Evolutionary conservation across 371 early-diverging fungal genomes (phyloP).

Genomic region (Mortierella sp.): DNA sequence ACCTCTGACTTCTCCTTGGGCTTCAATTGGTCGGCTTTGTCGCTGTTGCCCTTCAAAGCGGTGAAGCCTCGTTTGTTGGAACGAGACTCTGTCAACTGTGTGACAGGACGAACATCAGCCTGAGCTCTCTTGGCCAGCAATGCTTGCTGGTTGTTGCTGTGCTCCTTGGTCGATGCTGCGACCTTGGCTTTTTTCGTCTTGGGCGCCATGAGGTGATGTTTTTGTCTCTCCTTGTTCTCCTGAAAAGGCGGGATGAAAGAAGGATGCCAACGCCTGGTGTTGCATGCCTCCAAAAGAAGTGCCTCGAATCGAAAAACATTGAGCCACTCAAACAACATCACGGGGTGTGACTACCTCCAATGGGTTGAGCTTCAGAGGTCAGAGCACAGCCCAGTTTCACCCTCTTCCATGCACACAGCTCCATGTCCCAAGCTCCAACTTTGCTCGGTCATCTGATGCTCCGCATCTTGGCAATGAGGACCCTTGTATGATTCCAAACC

Average conservation of each 20-base stretch:
- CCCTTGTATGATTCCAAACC: no score
- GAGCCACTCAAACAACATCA: no score
- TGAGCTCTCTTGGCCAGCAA: constrained; percentile 7
- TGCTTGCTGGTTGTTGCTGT: constrained; percentile 3
- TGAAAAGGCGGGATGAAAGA: neutral
- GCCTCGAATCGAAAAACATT: no score
- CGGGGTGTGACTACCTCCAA: no score
- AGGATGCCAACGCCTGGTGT: neutral
- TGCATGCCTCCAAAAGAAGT: constrained; percentile 1
- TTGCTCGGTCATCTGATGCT: no score
- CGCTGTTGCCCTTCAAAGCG: neutral
- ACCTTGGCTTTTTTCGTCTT: constrained; percentile 32
- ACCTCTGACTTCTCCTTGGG: constrained; percentile 51
- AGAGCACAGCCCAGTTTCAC: no score
- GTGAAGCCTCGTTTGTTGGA: constrained; percentile 6
- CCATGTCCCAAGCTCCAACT: no score
- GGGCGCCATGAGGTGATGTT: constrained; percentile 25
- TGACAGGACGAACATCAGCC: constrained; percentile 35
- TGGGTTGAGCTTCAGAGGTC: no score
- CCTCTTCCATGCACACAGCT: no score
- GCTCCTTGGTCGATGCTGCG: neutral
- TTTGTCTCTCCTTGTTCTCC: constrained; percentile 4
- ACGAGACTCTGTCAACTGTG: constrained; percentile 26
- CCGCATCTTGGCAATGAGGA: no score
- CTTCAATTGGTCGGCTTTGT: constrained; percentile 12